A percentile compares a stretch with the other conserved stretches of the same genome.
phyloP scores from a whole-genome alignment of 805 yeast genomes.

The Wickerhamomyces chambardii region DNA sequence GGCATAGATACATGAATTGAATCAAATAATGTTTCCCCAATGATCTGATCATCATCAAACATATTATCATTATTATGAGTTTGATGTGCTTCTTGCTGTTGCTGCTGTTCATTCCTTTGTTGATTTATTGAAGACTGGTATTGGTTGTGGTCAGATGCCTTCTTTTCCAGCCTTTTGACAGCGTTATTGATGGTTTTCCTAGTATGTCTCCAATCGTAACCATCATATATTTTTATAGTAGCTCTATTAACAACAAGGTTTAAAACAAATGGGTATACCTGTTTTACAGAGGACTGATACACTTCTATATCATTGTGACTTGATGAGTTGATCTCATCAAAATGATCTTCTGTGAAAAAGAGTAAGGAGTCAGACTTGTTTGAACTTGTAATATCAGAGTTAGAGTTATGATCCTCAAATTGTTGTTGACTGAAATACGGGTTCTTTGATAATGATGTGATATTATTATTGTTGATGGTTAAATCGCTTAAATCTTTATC shows the following conservation, averaged over 20 bases:
- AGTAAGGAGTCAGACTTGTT: conserved; percentile 10
- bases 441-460: conserved; percentile 7
- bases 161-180: conserved; percentile 49
- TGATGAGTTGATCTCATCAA: conserved; percentile 4
- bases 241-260: conserved; percentile 26
- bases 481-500: conserved; percentile 21
- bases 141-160: conserved; percentile 21
- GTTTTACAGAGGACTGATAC: too few relatives aligned
- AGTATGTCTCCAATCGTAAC: conserved; percentile 87
- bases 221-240: conserved; percentile 60
- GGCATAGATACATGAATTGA: conserved; percentile 69
- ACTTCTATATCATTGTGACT: too few relatives aligned
- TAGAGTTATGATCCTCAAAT: not conserved
- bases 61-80: conserved; percentile 3
- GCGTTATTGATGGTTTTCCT: conserved; percentile 57
- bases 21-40: conserved; percentile 63
- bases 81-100: not conserved
- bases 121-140: not conserved
- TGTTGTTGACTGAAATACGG: conserved; percentile 11
- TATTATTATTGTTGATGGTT: conserved; percentile 11
- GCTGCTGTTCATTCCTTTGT: not conserved
- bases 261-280: conserved; percentile 9
- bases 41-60: conserved; percentile 19
- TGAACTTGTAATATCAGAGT: not conserved
- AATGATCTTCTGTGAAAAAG: conserved; percentile 17